Base-by-base conservation (phyloP, 148 eudicot genomes). In the Arbutus unedo region DNA sequence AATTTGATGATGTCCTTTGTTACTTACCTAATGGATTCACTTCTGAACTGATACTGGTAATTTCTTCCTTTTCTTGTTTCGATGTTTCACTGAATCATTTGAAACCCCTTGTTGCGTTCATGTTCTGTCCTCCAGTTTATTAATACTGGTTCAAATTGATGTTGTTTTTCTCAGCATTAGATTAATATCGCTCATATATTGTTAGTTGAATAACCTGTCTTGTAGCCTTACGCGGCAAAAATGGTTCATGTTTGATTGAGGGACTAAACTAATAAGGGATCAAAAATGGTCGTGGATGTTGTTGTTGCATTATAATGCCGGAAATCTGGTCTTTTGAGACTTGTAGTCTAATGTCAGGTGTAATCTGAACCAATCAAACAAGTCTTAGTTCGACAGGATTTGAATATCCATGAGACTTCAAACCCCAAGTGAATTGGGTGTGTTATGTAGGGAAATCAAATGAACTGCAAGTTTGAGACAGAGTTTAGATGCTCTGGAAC, bases 11-110 rank as follows among this genome's bases (percentile, higher is more conserved):
- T 79, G 78, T 82, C 19, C 16, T 74, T 55, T 19, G 45, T 49
- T 76, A 81, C 59, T 62, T 76, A 14, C 56, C 70, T 62, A 38
- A 76, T 4, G 41, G 38, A 13, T 47, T 48, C 9, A 13, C 5
- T 48, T 41, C 67, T 64, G 62, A 60, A 72, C 76, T 66, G 54
- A 38, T 55, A 51, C 45, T 59, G 83, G 88, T 86, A 80, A 57
- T 44, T 67, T 23, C 25, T 82, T 68, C 67, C 18, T 50, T 23
- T 66, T 76, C 14, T 18, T 56, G 43, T 59, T 2, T 53, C 8
- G 6, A 18, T 74, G 53, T 44, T 38, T 4, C 51, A 9, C 4
- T 4, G 50, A 19, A 44, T 19, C 56, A 41, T 43, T 44, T 72
- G 68, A 38, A 68, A 31, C 38, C 38, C 43, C 18, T 53, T 43